A percentile compares a stretch with the other conserved stretches of the same genome.
These are phyloP conservation scores for Cicer judaicum DNA, from an alignment of 306 rosid genomes.

Conservation along the genomic window DNA sequence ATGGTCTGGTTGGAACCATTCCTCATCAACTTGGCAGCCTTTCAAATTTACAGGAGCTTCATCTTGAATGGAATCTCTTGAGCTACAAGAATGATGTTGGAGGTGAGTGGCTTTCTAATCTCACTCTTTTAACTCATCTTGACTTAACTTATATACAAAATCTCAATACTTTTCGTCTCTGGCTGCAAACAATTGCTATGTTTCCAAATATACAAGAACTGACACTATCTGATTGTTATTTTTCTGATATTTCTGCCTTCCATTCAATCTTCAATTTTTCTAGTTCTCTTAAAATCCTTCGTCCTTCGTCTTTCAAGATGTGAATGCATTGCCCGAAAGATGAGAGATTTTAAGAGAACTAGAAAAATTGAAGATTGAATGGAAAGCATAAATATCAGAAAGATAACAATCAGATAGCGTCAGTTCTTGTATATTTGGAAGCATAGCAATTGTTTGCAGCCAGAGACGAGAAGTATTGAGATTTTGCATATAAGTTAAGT, in stretches of 20 bases:
- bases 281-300: constrained; percentile 16
- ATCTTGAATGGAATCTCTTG: constrained; percentile 16
- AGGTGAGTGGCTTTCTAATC: constrained; percentile 42
- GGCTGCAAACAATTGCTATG: constrained; percentile 24
- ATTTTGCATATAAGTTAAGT: neutral
- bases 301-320: constrained; percentile 33
- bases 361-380: constrained; percentile 31
- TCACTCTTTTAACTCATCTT: constrained; percentile 45
- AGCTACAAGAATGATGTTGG: neutral
- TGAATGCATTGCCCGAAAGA: neutral
- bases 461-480: constrained; percentile 6
- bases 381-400: neutral
- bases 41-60: constrained; percentile 35
- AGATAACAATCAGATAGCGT: neutral
- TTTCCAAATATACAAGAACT: constrained; percentile 24
- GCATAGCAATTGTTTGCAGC: constrained; percentile 17
- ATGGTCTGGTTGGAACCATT: neutral
- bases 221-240: neutral
- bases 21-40: constrained; percentile 47
- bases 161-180: constrained; percentile 18
- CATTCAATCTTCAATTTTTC: constrained; percentile 29
- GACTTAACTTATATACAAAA: neutral
- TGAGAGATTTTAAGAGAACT: constrained; percentile 12
- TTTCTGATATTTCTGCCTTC: constrained; percentile 1
- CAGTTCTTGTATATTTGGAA: constrained; percentile 21